Base-by-base conservation (phyloP, 2,329 filamentous ascomycete genomes). In the Neonectria sp. region DNA sequence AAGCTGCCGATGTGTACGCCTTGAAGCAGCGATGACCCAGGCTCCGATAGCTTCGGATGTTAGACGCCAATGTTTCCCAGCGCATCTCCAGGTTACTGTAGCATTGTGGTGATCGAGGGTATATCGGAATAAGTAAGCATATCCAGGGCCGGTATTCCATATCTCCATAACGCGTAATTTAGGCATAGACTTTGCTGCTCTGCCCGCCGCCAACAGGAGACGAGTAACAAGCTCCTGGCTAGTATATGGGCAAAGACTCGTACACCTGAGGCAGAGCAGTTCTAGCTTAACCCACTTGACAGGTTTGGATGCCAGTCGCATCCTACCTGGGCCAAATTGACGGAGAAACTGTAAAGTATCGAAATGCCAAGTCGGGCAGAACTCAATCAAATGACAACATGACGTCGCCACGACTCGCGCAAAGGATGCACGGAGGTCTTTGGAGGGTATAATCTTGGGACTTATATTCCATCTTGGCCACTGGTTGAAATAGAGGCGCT, bases 81-180 rank as follows among this genome's bases (percentile, higher is more conserved):
- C 4, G 13, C 43, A 35, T 45, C 51, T 48, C 60, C 65, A 63
- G 9, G 40, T 56, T 40, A 64, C 56, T 13, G 65, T 64, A 25
- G 55, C 65, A 52, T 45, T 21, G 1, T 6, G 2, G n/a, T 43
- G 13, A 29, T 31, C 48, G 2, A 43, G n/a, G 13, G 48, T 35
- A 37, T 64, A 67, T 45, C 55, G 65, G 33, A 67, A 67, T 21
- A 64, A 2, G 60, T 56, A 60, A 1, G 33, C 15, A 43, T 8
- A 45, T 6, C 40, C 31, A 7, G 8, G 8, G 6, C n/a, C 11
- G 2, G 5, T 8, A n/a, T 67, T 55, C 55, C 60, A 67, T 7
- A 63, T 48, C 35, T 67, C 60, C 49, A 63, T 24, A 25, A 43
- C 21, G 3, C 55, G 40, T 12, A 67, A 13, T 4, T 43, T 21